Evolutionary conservation across 2,329 filamentous ascomycete genomes (phyloP).

Genomic region (Septoria petroselini): DNA sequence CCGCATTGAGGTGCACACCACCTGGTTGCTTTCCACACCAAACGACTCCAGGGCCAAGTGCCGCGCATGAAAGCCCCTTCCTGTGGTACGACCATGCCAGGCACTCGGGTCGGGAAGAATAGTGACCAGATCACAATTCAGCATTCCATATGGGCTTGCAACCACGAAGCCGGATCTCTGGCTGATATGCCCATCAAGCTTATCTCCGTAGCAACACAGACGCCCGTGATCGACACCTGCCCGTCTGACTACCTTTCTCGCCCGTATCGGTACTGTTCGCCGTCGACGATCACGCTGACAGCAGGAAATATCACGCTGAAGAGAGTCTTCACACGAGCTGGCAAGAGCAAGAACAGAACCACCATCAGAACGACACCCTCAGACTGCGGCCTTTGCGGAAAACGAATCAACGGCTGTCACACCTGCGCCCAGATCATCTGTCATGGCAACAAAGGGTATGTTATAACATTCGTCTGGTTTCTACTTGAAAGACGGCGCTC

Average conservation of each 20-base stretch:
- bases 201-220: neutral
- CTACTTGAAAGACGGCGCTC: conserved; percentile 6
- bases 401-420: neutral
- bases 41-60: no score
- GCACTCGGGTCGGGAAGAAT: no score
- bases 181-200: neutral
- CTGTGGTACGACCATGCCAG: no score
- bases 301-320: neutral
- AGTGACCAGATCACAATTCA: neutral
- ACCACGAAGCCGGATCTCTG: neutral
- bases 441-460: conserved; percentile 15
- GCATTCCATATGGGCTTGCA: neutral
- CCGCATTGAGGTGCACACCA: no score
- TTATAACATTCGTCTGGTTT: conserved; percentile 3
- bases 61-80: no score
- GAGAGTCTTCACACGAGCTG: neutral
- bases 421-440: conserved; percentile 5
- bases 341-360: neutral
- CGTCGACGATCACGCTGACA: neutral
- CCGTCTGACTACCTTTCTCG: neutral
- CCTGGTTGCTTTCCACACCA: no score
- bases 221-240: neutral
- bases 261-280: neutral
- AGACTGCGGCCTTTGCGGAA: neutral
- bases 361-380: neutral